These are phyloP conservation scores for Physaria fendleri DNA, from an alignment of 345 rosid genomes.

Conservation along the genomic window DNA sequence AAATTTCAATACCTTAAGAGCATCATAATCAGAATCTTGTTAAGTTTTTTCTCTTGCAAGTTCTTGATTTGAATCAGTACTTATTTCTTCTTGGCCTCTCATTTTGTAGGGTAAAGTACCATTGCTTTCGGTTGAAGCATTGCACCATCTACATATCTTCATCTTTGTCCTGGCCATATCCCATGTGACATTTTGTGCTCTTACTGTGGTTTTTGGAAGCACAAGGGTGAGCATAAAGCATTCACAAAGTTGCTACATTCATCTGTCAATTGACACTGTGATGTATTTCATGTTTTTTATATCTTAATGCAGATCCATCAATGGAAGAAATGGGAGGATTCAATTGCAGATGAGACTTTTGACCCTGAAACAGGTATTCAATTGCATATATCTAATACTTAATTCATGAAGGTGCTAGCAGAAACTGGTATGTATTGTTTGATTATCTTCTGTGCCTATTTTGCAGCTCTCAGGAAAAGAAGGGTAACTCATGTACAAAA, in stretches of 20 bases:
- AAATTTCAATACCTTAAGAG: neutral
- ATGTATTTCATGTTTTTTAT: neutral
- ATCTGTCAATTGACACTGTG: neutral
- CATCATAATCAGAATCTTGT: neutral
- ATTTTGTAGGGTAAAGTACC: slow-evolving; percentile 46
- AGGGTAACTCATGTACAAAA: slow-evolving; percentile 55
- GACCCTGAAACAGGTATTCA: slow-evolving; percentile 46
- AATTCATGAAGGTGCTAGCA: neutral
- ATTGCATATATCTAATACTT: neutral
- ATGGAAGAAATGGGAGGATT: slow-evolving; percentile 84
- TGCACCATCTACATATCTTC: slow-evolving; percentile 70
- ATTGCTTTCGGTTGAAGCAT: slow-evolving; percentile 50
- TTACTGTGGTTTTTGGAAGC: slow-evolving; percentile 53
- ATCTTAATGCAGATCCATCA: slow-evolving; percentile 55
- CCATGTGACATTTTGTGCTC: slow-evolving; percentile 53
- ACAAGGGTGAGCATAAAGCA: slow-evolving; percentile 37
- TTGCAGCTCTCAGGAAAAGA: slow-evolving; percentile 46
- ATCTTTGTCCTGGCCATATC: slow-evolving; percentile 65
- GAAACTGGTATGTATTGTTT: slow-evolving; percentile 1
- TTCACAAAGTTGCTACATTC: neutral
- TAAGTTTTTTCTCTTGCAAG: too few species aligned
- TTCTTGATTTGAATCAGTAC: too few species aligned
- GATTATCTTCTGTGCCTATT: neutral
- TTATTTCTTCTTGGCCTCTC: neutral
- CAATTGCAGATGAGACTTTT: slow-evolving; percentile 31